A percentile compares a stretch with the other conserved stretches of the same genome.
Evolutionary conservation across 78 protist species (phyloP).

Genomic region (Dictyostelium citrinum): DNA sequence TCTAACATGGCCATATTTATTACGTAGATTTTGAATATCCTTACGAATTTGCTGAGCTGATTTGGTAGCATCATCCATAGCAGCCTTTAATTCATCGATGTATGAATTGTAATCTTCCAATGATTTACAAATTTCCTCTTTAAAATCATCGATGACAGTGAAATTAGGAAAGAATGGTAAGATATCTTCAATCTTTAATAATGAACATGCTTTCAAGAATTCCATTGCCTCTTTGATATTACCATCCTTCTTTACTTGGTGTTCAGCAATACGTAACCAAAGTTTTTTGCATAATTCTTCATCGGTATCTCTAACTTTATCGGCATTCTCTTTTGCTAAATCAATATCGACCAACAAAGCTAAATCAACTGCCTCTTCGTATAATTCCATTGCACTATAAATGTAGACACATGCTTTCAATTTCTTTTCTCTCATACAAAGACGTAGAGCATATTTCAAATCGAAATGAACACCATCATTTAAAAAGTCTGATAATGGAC

Average conservation of each 20-base stretch:
- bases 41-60: constrained; percentile 88
- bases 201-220: constrained; percentile 76
- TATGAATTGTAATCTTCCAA: constrained; percentile 90
- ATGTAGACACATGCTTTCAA: constrained; percentile 88
- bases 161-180: constrained; percentile 97
- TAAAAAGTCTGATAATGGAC: constrained; percentile 40
- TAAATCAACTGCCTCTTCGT: constrained; percentile 95
- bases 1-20: constrained; percentile 83
- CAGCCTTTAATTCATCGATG: constrained; percentile 85
- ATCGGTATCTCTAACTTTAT: constrained; percentile 81
- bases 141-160: constrained; percentile 91
- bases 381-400: constrained; percentile 91
- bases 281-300: constrained; percentile 90
- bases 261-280: constrained; percentile 91
- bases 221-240: constrained; percentile 91
- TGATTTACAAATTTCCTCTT: constrained; percentile 91
- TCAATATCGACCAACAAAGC: constrained; percentile 87
- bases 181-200: constrained; percentile 95
- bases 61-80: constrained; percentile 92
- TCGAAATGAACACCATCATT: constrained; percentile 72
- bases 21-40: constrained; percentile 90
- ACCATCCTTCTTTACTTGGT: constrained; percentile 86
- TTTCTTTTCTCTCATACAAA: constrained; percentile 88
- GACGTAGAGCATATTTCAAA: constrained; percentile 91
- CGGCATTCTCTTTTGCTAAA: constrained; percentile 88